Evolutionary conservation across 768 basidiomycete genomes (phyloP).

Genomic region (Boletus speciosus): DNA sequence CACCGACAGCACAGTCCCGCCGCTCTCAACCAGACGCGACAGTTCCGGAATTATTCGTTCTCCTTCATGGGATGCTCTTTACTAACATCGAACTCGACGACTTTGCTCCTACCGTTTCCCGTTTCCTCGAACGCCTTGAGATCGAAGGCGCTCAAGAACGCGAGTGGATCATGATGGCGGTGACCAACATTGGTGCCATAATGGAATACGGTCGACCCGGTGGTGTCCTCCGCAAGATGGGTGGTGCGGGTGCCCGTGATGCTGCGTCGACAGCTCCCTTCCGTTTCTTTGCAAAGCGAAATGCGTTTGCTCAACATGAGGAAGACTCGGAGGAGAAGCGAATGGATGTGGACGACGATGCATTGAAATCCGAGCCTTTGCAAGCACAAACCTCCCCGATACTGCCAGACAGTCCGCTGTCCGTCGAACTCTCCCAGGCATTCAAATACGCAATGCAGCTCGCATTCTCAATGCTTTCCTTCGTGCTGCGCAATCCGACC

Average conservation of each 20-base stretch:
- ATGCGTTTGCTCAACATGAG: conserved; percentile 26
- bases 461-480: conserved; percentile 71
- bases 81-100: conserved; percentile 94
- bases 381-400: conserved; percentile 24
- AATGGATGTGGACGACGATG: conserved; percentile 66
- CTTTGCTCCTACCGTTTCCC: conserved; percentile 74
- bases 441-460: conserved; percentile 78
- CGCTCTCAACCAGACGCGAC: conserved; percentile 74
- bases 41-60: conserved; percentile 78
- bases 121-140: conserved; percentile 81
- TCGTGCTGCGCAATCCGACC: conserved; percentile 61
- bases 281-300: conserved; percentile 53
- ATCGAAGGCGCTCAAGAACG: conserved; percentile 78
- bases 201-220: conserved; percentile 84
- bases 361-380: conserved; percentile 17
- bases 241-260: conserved; percentile 44
- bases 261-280: conserved; percentile 34
- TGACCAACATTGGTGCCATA: conserved; percentile 75
- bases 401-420: conserved; percentile 33
- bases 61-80: conserved; percentile 96
- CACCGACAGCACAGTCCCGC: conserved; percentile 55
- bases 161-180: conserved; percentile 97
- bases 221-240: conserved; percentile 64
- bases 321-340: conserved; percentile 45
- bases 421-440: conserved; percentile 52